phyloP scores from a whole-genome alignment of 257 asterid genomes.

The Penstemon eatonii region DNA sequence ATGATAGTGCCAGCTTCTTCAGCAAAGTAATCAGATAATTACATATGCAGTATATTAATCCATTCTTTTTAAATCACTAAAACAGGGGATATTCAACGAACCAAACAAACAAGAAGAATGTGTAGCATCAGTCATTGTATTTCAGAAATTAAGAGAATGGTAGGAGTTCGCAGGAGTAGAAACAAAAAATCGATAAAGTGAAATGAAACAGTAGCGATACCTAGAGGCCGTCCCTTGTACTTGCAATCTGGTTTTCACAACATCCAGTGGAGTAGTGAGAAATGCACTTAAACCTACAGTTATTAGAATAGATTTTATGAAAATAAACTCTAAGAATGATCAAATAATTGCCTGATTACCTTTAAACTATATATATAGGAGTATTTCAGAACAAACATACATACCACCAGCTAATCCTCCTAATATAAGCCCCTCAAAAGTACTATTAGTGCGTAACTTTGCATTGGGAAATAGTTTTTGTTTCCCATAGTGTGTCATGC shows the following conservation, averaged over 20 bases:
- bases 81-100: no score
- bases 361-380: no score
- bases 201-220: constrained; percentile 31
- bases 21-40: not conserved
- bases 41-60: no score
- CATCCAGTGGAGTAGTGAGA: constrained; percentile 84
- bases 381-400: constrained; percentile 21
- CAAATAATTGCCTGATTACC: not conserved
- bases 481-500: constrained; percentile 56
- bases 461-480: constrained; percentile 51
- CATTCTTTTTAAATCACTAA: no score
- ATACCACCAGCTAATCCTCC: constrained; percentile 89
- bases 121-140: not conserved
- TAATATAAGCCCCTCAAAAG: constrained; percentile 73
- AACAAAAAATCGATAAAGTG: not conserved
- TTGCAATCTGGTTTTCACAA: constrained; percentile 80
- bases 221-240: constrained; percentile 64
- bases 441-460: constrained; percentile 41
- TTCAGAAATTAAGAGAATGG: not conserved
- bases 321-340: constrained; percentile 19
- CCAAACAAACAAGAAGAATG: no score
- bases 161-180: not conserved
- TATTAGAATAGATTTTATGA: constrained; percentile 2
- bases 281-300: constrained; percentile 75
- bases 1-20: not conserved